Evolutionary conservation across 495 filamentous ascomycete species (phyloP), one percentile per base, ranked within the genome.

Genomic region (Penicillium simplicissimum): DNA sequence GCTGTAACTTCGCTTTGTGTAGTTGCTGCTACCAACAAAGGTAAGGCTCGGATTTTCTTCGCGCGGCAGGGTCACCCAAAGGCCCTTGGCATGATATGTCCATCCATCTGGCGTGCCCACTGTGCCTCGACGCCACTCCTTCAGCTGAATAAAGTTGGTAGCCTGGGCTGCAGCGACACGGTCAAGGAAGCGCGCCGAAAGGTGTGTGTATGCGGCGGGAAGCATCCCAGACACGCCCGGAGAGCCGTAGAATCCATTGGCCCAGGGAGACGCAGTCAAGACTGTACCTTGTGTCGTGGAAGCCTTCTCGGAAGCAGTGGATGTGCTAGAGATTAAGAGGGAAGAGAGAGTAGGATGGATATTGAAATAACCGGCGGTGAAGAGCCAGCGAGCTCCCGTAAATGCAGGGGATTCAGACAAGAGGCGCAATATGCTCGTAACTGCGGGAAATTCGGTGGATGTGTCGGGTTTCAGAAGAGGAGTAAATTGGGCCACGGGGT

Each of bases 301-400:
- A 14, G 68, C 47, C 25, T 67, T 63, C 23, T 68, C 57, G 17
- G 73, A 64, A 35, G 74, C 66, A 4, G 67, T 55, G 19, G 77
- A 77, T 11, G 76, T 79, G 58, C 78, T 92, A 17, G 82, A 77
- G 17, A 99, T 85, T 1, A 98, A 78, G 4, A 96, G 82, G 49
- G 87, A 82, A 15, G 90, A 93, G 8, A 97, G 83, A 2, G 85
- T 82, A 3, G 93, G 87, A 40, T 91, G 90, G 52, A 95, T 96
- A 75, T 99, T 98, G 81, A 98, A 98, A 74, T 98, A 98, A 31
- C 95, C 95, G 2, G 95, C 94, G 21, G 95, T 98, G 75, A 98
- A 98, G 14, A 91, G 91, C 93, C 95, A 98, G 37, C 83, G 86
- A 4, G 89, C 89, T 36, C 84, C 80, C 37, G 79, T 73, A 67